Evolutionary conservation across 257 asterid species (phyloP).

Genomic region (Rhazya stricta): DNA sequence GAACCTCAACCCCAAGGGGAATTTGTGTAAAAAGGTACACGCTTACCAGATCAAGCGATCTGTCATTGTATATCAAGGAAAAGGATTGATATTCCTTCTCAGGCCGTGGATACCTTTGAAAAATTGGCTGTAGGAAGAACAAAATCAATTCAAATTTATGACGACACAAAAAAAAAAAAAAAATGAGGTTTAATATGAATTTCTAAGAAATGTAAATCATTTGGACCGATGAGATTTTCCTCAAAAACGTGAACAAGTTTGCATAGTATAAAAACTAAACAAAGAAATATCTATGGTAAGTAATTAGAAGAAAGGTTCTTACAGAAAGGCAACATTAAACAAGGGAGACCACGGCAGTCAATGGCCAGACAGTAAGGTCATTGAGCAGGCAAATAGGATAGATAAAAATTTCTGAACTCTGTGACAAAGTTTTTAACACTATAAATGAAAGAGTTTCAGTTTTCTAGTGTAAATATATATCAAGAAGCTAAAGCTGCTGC

Average conservation of each 20-base stretch:
- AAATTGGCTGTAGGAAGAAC: conserved; percentile 61
- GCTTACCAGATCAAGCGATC: conserved; percentile 91
- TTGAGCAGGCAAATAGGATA: not conserved
- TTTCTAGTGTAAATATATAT: not conserved
- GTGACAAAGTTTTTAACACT: not conserved
- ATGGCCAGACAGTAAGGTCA: not conserved
- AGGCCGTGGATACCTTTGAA: conserved; percentile 88
- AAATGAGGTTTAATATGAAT: conserved; percentile 3
- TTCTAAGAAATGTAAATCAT: not conserved
- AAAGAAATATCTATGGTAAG: not conserved
- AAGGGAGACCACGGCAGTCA: not conserved
- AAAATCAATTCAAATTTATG: conserved; percentile 21
- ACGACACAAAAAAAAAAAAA: conserved; percentile 15
- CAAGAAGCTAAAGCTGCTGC: not conserved
- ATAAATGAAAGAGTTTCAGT: not conserved
- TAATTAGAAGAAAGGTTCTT: not conserved
- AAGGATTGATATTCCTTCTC: conserved; percentile 97
- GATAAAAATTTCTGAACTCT: not conserved
- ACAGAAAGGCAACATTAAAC: not conserved
- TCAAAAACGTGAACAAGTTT: not conserved
- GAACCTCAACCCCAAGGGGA: not conserved
- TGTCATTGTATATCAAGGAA: conserved; percentile 82
- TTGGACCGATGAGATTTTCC: not conserved
- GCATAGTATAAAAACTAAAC: not conserved
- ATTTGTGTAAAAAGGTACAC: conserved; percentile 16